A percentile compares a stretch with the other conserved stretches of the same genome.
Conservation (phyloP, 148 eudicot species). For the Euryodendron excelsum region DNA sequence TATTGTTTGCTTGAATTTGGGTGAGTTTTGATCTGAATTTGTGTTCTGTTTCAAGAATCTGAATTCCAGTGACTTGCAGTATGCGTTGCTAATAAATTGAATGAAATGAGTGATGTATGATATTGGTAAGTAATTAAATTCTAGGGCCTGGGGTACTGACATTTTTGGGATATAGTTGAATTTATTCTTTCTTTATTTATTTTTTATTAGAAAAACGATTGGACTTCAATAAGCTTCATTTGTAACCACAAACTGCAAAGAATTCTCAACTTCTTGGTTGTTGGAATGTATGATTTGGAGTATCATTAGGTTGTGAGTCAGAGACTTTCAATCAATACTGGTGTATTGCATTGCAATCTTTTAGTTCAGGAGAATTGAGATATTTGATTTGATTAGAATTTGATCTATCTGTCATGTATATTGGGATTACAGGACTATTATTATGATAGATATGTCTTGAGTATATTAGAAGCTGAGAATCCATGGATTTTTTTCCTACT, state of each 20-base stretch:
- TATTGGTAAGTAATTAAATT: neutral
- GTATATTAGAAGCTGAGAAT: too few species aligned
- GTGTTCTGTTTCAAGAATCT: neutral
- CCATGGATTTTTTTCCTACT: too few species aligned
- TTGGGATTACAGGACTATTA: too few species aligned
- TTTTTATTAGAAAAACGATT: neutral
- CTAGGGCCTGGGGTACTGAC: neutral
- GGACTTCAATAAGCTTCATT: neutral
- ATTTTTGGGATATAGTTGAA: neutral
- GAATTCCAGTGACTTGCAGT: neutral
- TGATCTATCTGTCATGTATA: too few species aligned
- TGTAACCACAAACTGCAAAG: neutral
- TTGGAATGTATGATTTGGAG: neutral
- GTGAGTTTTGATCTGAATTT: neutral
- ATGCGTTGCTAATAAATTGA: neutral
- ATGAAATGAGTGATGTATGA: neutral
- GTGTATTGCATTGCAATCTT: neutral
- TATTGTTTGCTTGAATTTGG: neutral
- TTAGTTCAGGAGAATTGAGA: neutral
- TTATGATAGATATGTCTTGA: too few species aligned
- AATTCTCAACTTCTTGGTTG: neutral
- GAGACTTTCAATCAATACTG: neutral
- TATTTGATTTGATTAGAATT: too few species aligned
- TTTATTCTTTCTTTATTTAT: neutral
- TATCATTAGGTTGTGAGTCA: neutral